These are phyloP conservation scores for Hippophae tibetana DNA, from an alignment of 306 rosid genomes.

Conservation along the genomic window DNA sequence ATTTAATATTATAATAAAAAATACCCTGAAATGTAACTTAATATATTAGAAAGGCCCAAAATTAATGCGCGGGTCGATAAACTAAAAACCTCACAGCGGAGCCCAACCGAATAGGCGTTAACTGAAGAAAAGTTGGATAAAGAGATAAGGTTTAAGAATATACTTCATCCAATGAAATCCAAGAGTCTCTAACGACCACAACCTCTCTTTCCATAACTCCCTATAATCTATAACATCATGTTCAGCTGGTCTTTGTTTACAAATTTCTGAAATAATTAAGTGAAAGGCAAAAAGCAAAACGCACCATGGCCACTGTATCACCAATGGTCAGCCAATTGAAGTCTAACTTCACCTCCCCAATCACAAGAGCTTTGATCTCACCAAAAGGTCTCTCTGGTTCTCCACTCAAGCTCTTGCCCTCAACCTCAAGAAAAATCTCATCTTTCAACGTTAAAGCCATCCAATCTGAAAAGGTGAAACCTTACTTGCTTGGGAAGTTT, in stretches of 20 bases:
- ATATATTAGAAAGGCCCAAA: no score
- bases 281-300: slow-evolving; percentile 5
- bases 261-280: background rate
- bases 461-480: slow-evolving; percentile 67
- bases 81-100: no score
- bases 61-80: no score
- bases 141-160: slow-evolving; percentile 46
- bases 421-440: slow-evolving; percentile 20
- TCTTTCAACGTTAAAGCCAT: slow-evolving; percentile 61
- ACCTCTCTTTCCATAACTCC: slow-evolving; percentile 19
- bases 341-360: slow-evolving; percentile 58
- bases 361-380: slow-evolving; percentile 37
- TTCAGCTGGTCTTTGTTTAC: slow-evolving; percentile 4
- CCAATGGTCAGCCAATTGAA: slow-evolving; percentile 89
- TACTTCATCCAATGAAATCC: slow-evolving; percentile 45
- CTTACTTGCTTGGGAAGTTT: no score
- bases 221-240: slow-evolving; percentile 4
- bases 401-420: slow-evolving; percentile 28
- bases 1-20: no score
- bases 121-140: slow-evolving; percentile 33
- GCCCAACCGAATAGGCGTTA: no score
- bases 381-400: slow-evolving; percentile 71
- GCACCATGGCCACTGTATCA: slow-evolving; percentile 63
- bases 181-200: slow-evolving; percentile 39
- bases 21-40: no score